Evolutionary conservation across 306 rosid species (phyloP), one percentile per base, ranked within the genome.

Genomic region (Gastrolobium bilobum): DNA sequence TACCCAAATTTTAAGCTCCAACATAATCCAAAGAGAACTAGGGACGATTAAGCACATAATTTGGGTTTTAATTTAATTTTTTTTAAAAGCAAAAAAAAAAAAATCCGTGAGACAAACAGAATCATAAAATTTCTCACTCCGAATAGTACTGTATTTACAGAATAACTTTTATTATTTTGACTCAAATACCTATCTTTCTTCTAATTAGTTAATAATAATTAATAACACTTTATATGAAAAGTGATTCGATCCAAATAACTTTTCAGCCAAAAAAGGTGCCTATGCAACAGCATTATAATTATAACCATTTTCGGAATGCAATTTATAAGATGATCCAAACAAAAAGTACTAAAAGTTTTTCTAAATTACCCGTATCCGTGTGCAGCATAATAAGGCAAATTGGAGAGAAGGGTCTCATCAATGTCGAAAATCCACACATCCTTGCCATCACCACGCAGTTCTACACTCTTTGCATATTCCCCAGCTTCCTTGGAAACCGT

Each of bases 351-450:
- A 38, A 67, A 33, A 47, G 10, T 6, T 4, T 1, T n/a, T 1
- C 9, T 53, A 57, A 29, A 79, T 52, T 88, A 94, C 97, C 99
- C 99, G 51, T 82, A 92, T 71, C 91, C 91, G 74, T 87, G 97
- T 6, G 79, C 89, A 0, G 89, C 79, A 71, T 95, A 95, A 80
- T 95, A 95, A 2, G 98, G 99, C 37, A 95, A 86, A 87, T 95
- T 91, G 3, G 99, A 95, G 73, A 93, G 92, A 11, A 92, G 65
- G 2, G 99, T 95, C 78, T 93, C 99, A 34, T 95, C 99, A 43
- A 95, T 77, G 72, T 95, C 99, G 26, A 95, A 95, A 76, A 95
- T 37, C 99, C 98, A 95, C 9, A 75, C 95, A 59, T 92, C 94
- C 26, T 75, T 91, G 1, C 96, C 98, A 85, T 95, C 99, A 7